Evolutionary conservation across 2,329 filamentous ascomycete species (phyloP), one percentile per base, ranked within the genome.

Genomic region (Penicillium sp.): DNA sequence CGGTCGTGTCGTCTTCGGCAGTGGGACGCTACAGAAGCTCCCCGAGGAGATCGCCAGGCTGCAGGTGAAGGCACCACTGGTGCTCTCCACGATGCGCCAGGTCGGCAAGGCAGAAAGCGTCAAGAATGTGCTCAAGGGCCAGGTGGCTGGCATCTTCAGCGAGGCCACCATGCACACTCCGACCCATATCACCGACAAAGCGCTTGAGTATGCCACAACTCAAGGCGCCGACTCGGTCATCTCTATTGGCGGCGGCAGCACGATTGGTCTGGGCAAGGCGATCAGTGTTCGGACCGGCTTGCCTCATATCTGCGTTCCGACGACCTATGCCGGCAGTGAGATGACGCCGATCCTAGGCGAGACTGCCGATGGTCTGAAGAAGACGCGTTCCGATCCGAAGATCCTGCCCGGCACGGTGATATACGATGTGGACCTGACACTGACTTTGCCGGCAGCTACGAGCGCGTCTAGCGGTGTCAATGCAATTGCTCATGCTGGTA

Each of bases 341-440:
- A 80, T 84, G 72, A 83, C 80, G 3, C 77, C 80, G 0, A 81
- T 83, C 32, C 62, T 84, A 9, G 80, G 80, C 2, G 79, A 84
- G 63, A 83, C 79, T 0, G 66, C 70, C 9, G 71, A 77, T 37
- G 79, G 80, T 0, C 56, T 68, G 42, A 82, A 84, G 63, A 75
- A 72, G 40, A 83, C 80, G 3, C 66, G 72, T 19, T 69, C 64
- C 4, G 78, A 83, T 57, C 72, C 75, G 1, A 77, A 74, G 57
- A 81, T 83, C 39, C 63, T 82, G 14, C 80, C 80, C 0, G 71
- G 69, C 0, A 76, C 74, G 0, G 80, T 83, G 3, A 77, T 84
- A 26, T 84, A 83, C 56, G 80, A 84, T 63, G 78, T 82, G 13
- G 72, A 81, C 51, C 62, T 83, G 39, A 83, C 80, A 0, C 70